Evolutionary conservation across 805 yeast species (phyloP), one percentile per base, ranked within the genome.

Genomic region (Suhomyces canberraensis): DNA sequence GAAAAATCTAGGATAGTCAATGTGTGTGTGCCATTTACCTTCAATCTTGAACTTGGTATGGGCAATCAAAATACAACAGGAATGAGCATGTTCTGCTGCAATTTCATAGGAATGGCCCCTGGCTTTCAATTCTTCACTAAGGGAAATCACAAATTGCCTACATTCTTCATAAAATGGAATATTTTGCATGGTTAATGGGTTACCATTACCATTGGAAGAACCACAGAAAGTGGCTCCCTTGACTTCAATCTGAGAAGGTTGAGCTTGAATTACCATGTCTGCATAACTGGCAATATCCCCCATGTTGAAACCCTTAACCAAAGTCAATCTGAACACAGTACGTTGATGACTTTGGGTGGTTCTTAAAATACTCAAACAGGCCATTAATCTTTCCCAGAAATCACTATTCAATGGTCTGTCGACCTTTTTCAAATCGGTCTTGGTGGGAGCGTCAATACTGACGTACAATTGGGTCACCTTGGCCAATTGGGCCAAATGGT

Each of bases 161-260:
- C 95, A 91, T 58, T 89, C 97, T 45, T 87, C 95, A 55, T 89
- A 89, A 54, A 85, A 89, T 30, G 97, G 97, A 39, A 90, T 93
- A 54, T 89, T 89, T 56, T 89, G 91, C 97, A 89, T 89, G 2
- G 96, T 88, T 47, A 89, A 69, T 32, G 95, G 90, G 53, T 89
- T 87, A 22, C 93, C 90, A 56, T 86, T 84, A 31, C 82, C 87
- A 38, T 65, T 66, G 9, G 95, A 84, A 0, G 95, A 83, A 0
- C 97, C 97, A 68, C 96, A 88, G 64, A 86, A 89, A 0, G 97
- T 89, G 9, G 95, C 96, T 37, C 97, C 97, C 61, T 89, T 89
- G 42, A 89, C 83, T 60, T 89, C 97, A 41, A 89, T 84, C 50
- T 89, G 85, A 29, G 95, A 81, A 2, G 97, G 97, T 41, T 68